Percentiles rank a stretch among this genome's conserved stretches.
Conservation (phyloP, 352 stramenopile species). For the Elongisporangium senticosum region DNA sequence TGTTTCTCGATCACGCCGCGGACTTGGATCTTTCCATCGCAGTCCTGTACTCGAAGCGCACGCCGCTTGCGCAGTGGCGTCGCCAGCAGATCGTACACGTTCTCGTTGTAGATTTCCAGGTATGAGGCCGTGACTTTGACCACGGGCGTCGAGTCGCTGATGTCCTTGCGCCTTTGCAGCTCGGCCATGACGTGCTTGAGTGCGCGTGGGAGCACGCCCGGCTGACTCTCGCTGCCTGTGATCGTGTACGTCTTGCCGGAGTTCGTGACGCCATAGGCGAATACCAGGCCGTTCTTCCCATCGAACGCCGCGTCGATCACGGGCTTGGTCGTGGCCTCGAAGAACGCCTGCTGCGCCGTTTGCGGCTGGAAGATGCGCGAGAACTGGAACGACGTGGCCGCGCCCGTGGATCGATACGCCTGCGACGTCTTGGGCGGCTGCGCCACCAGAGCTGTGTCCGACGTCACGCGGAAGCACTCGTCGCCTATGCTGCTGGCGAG, state of each 20-base stretch:
- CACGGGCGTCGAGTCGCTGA: conserved; percentile 27
- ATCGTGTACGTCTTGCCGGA: conserved; percentile 99
- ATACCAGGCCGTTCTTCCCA: conserved; percentile 89
- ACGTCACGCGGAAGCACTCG: conserved; percentile 67
- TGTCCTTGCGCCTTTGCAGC: conserved; percentile 43
- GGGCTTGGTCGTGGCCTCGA: conserved; percentile 83
- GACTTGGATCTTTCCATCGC: conserved; percentile 87
- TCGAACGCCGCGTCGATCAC: conserved; percentile 88
- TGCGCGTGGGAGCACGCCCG: conserved; percentile 81
- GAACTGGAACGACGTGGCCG: conserved; percentile 76
- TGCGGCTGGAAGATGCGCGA: conserved; percentile 74
- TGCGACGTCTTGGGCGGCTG: conserved; percentile 72
- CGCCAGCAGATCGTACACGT: conserved; percentile 94
- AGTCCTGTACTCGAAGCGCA: conserved; percentile 72
- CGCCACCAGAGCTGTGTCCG: conserved; percentile 51
- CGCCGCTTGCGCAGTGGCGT: conserved; percentile 46
- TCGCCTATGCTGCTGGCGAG: conserved; percentile 16
- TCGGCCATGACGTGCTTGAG: conserved; percentile 67
- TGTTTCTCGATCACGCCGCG: conserved; percentile 62
- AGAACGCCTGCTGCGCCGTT: conserved; percentile 89
- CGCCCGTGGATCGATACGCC: conserved; percentile 68
- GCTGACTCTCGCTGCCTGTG: conserved; percentile 76
- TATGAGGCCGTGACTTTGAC: conserved; percentile 87
- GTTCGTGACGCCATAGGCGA: conserved; percentile 98
- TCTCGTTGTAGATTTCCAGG: conserved; percentile 99